Evolutionary conservation across 176 grass and related monocot genomes (phyloP).

Genomic region (Tillandsia fasciculata): DNA sequence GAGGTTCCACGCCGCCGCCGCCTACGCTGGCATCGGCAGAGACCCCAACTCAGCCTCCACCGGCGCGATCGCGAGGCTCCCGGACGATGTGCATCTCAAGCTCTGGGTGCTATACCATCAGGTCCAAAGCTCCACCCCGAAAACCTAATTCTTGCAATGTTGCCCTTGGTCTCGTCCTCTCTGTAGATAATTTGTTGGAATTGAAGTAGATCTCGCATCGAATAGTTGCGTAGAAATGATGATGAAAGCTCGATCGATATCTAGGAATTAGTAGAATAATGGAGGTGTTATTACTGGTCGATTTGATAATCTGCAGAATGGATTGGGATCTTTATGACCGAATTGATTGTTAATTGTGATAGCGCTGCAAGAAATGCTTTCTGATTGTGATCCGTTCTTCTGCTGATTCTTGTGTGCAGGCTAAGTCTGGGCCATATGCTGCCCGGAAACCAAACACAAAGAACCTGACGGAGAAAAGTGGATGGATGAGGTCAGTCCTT

Average conservation of each 20-base stretch:
- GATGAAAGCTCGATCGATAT: too few species aligned
- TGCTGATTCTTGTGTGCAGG: conserved; percentile 1
- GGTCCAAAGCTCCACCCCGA: not conserved
- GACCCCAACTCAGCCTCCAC: not conserved
- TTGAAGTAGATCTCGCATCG: not conserved
- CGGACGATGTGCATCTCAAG: conserved; percentile 12
- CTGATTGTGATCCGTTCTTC: not conserved
- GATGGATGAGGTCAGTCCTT: conserved; percentile 15
- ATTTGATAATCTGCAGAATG: too few species aligned
- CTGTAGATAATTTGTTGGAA: not conserved
- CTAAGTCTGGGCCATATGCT: conserved; percentile 9
- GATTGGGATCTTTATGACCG: too few species aligned
- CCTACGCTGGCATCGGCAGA: conserved; percentile 10
- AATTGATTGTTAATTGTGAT: not conserved
- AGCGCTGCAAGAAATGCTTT: not conserved
- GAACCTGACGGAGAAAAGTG: conserved; percentile 11
- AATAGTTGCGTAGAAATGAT: too few species aligned
- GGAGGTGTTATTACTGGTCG: too few species aligned
- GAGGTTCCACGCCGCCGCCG: conserved; percentile 11
- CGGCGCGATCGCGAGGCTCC: not conserved
- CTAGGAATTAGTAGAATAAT: too few species aligned
- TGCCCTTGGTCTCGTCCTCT: too few species aligned
- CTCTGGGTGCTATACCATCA: conserved; percentile 15
- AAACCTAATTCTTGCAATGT: not conserved
- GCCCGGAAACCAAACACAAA: conserved; percentile 11